Base-by-base conservation (phyloP, 176 grass and related monocot genomes). In the Urochloa ruziziensis region DNA sequence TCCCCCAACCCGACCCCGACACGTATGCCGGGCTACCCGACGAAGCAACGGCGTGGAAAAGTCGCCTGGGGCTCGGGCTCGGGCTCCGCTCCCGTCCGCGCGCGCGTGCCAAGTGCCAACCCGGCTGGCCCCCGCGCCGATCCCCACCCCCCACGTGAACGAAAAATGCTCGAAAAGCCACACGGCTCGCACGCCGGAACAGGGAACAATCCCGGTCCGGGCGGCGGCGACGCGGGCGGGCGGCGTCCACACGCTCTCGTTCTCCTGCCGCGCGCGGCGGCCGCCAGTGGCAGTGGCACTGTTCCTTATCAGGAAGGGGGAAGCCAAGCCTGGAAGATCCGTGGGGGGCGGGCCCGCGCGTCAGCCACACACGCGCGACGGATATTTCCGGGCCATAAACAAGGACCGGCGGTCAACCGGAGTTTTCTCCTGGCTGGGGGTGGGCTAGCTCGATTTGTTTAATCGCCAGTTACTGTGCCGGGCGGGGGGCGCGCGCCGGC, bases 371-470 rank as follows among this genome's bases (percentile, higher is more conserved):
- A 16, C 2, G 10, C 56, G 2, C 13, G 32, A 6, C 23, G 17
- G 62, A 46, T 44, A 46, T 65, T 34, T 44, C 7, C 47, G 10
- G 13, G 24, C 0, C 30, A 47, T 81, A 81, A 75, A 82, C 70
- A 68, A 87, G 0, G 78, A 82, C 85, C 3, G 67, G 47, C 34
- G 82, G 71, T 13, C 69, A 28, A 49, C 24, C 7, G 17, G 57
- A 36, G 32, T 9, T 1, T 0, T 0, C 9, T 7, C 21, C 25
- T 23, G 16, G 0, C 11, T 3, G 1, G 47, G 4, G 14, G 3
- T 18, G 11, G 73, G 2, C 58, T 29, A n/a, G 23, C 52, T 43
- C 60, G 18, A 57, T 80, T 66, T 74, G 67, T 54, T 85, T 36
- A 70, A 16, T 78, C 23, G 52, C 74, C 21, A 2, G 16, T 24